Percentiles rank a stretch among this genome's conserved stretches.
Conservation (phyloP, 2,329 filamentous ascomycete genomes). For the Pseudogymnoascus sp. region DNA sequence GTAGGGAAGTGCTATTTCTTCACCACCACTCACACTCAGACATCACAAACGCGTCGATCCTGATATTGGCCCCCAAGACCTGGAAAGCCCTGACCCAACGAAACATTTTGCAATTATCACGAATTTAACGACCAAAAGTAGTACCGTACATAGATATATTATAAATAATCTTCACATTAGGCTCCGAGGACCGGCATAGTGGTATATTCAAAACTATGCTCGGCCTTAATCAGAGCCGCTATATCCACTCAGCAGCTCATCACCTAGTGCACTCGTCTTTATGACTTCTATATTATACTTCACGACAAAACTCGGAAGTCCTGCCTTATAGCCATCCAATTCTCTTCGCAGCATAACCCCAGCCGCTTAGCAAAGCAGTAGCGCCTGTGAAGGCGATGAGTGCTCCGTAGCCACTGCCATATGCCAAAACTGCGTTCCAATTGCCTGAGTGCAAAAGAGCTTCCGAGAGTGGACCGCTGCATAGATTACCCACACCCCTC, state of each 20-base stretch:
- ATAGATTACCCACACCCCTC: conserved; percentile 52
- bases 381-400: conserved; percentile 46
- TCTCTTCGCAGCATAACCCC: conserved; percentile 22
- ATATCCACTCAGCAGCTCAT: neutral
- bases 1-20: neutral
- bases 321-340: neutral
- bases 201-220: neutral
- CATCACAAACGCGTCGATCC: neutral
- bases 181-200: neutral
- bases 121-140: conserved; percentile 1
- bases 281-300: neutral
- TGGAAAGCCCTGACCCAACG: neutral
- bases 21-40: neutral
- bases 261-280: neutral
- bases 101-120: neutral
- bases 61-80: neutral
- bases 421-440: conserved; percentile 21
- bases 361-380: conserved; percentile 40
- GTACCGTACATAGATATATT: neutral
- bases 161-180: neutral
- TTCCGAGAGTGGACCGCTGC: conserved; percentile 47
- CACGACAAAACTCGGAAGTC: neutral
- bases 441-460: conserved; percentile 37
- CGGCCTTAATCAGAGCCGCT: neutral
- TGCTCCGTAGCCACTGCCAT: conserved; percentile 42